Conservation (phyloP, 2,329 filamentous ascomycete genomes). For the Didymella pinodella region DNA sequence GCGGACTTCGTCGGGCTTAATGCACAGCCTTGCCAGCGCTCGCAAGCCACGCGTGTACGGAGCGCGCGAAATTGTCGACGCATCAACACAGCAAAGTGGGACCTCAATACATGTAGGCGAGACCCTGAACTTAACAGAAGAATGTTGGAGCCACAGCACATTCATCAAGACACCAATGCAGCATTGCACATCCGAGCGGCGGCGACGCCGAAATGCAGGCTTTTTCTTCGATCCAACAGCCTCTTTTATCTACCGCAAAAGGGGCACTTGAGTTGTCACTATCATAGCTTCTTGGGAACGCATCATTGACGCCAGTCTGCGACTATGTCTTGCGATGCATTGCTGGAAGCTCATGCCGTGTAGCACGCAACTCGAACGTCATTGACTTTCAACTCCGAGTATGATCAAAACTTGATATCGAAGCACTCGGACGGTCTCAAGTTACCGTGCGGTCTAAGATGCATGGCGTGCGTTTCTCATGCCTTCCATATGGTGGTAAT, state of each 20-base stretch:
- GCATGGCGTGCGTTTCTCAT: not conserved
- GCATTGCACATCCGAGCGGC: not conserved
- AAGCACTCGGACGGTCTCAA: not conserved
- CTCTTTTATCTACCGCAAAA: not conserved
- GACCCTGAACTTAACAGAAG: not conserved
- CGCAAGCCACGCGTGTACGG: constrained; percentile 18
- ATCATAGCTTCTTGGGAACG: not conserved
- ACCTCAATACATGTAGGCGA: constrained; percentile 11
- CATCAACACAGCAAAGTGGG: constrained; percentile 11
- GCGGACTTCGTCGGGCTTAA: not conserved
- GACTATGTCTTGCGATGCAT: constrained; percentile 9
- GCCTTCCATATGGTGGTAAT: not conserved
- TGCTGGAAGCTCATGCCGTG: constrained; percentile 1
- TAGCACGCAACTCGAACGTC: constrained; percentile 1
- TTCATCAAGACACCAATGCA: not conserved
- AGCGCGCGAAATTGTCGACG: constrained; percentile 12
- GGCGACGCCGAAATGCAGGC: constrained; percentile 4
- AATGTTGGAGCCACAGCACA: constrained; percentile 4
- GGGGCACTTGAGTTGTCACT: not conserved
- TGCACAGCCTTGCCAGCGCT: constrained; percentile 7
- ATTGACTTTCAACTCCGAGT: not conserved
- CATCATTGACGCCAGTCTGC: not conserved
- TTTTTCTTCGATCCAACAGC: not conserved
- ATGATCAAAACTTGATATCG: not conserved
- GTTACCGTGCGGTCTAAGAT: not conserved